Evolutionary conservation across 306 rosid genomes (phyloP).

Genomic region (Quercus mongolica): DNA sequence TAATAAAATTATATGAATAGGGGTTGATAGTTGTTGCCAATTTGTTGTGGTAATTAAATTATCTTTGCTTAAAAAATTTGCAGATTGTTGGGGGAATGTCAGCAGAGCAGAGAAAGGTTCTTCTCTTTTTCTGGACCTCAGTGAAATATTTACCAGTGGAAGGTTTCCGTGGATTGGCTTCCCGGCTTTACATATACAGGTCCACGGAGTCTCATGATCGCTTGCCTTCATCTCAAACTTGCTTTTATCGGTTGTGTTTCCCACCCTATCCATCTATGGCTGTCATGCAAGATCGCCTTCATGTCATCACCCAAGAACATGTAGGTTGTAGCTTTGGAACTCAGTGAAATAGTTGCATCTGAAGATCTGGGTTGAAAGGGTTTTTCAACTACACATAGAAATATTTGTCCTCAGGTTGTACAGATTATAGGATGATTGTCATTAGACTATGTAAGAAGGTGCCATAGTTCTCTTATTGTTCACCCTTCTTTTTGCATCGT

Average conservation of each 20-base stretch:
- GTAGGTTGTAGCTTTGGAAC: constrained; percentile 79
- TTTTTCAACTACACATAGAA: constrained; percentile 52
- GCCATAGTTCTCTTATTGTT: constrained; percentile 26
- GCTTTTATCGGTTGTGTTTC: constrained; percentile 69
- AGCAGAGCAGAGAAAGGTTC: constrained; percentile 64
- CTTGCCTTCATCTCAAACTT: constrained; percentile 87
- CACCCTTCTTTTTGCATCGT: neutral
- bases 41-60: constrained; percentile 5
- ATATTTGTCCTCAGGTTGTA: constrained; percentile 47
- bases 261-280: constrained; percentile 62
- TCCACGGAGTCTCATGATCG: constrained; percentile 40
- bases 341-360: constrained; percentile 35
- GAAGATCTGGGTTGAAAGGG: constrained; percentile 30
- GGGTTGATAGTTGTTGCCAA: neutral
- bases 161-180: constrained; percentile 75
- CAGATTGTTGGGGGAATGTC: constrained; percentile 80
- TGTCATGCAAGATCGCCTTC: constrained; percentile 56
- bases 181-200: constrained; percentile 60
- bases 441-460: constrained; percentile 30
- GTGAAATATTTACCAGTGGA: constrained; percentile 85
- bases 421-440: constrained; percentile 51
- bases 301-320: constrained; percentile 81
- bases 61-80: constrained; percentile 13
- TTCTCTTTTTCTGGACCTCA: constrained; percentile 90
- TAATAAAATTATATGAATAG: neutral